A percentile compares a stretch with the other conserved stretches of the same genome.
These are phyloP conservation scores for Cinnamomum chago DNA, from an alignment of 164 flowering plant genomes.

Conservation along the genomic window DNA sequence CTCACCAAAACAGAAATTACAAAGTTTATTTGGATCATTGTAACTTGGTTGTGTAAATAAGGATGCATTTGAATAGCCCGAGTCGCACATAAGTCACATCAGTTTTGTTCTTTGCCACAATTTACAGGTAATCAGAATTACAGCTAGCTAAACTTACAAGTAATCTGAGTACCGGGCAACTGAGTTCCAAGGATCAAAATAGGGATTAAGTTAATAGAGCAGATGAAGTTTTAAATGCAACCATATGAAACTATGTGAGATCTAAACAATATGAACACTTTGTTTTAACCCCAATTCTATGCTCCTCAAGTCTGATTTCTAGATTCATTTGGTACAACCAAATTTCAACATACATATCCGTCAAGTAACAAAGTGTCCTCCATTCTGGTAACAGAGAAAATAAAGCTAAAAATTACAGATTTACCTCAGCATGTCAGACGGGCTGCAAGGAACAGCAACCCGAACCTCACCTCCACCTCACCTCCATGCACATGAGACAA, in stretches of 20 bases:
- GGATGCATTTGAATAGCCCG: too few species aligned
- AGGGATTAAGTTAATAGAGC: too few species aligned
- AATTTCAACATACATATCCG: background rate
- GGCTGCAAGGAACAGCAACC: background rate
- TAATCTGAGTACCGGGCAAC: too few species aligned
- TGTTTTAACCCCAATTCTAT: background rate
- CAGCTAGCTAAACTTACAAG: too few species aligned
- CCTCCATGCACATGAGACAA: constrained; percentile 68
- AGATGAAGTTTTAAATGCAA: too few species aligned
- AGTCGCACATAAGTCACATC: too few species aligned
- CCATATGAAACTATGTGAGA: background rate
- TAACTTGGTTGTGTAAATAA: too few species aligned
- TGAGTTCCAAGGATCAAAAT: too few species aligned
- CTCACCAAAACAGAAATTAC: too few species aligned
- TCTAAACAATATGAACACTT: background rate
- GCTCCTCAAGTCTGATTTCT: background rate
- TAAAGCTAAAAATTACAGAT: background rate
- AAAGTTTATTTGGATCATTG: too few species aligned
- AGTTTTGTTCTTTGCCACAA: too few species aligned
- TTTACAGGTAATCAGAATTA: too few species aligned
- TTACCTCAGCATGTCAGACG: background rate
- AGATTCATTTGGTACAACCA: background rate
- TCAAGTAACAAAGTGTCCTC: background rate
- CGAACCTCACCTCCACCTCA: constrained; percentile 46
- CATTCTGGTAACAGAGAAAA: background rate